Base-by-base conservation (phyloP, 2,329 filamentous ascomycete genomes). In the Gaeumannomyces tritici region DNA sequence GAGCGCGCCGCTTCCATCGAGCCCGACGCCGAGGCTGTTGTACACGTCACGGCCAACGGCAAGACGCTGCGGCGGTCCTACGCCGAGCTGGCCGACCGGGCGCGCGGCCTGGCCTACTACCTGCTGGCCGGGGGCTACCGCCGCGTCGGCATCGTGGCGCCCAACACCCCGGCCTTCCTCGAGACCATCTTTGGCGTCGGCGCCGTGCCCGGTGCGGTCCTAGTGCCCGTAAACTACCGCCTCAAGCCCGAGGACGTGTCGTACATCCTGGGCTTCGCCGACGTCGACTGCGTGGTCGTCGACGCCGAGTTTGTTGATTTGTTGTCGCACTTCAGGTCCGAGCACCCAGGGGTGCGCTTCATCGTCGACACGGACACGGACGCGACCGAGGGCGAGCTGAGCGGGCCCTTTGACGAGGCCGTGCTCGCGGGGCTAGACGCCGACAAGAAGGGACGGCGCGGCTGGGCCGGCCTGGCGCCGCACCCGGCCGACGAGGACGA, bases 81-180 rank as follows among this genome's bases (percentile, higher is more conserved):
- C 72, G 79, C 80, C 63, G 88, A 95, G 70, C 86, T 92, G 64
- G 90, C 95, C 21, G 90, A 96, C 70, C 90, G 95, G 56, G 90
- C 93, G 3, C 80, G 90, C 55, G 95, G 93, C 0, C 78, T 99
- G 24, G 93, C 92, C 18, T 98, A 96, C 75, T 98, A 89, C 73
- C 73, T 99, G 63, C 83, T 84, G 68, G 90, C 90, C 73, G 85
- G 90, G 70, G 82, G 83, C 5, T 86, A 85, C 70, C 88, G 85
- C 69, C 83, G 90, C 64, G 89, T 98, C 7, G 95, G 95, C 8
- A 88, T 99, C 59, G 80, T 99, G 13, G 88, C 87, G 11, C 90
- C 95, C 3, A 99, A 99, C 73, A 99, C 95, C 1, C 95, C 95
- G 0, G 93, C 93, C 0, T 98, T 98, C 69, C 80, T 99, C 31